Base-by-base conservation (phyloP, 768 basidiomycete species). In the Agaricus subrufescens region DNA sequence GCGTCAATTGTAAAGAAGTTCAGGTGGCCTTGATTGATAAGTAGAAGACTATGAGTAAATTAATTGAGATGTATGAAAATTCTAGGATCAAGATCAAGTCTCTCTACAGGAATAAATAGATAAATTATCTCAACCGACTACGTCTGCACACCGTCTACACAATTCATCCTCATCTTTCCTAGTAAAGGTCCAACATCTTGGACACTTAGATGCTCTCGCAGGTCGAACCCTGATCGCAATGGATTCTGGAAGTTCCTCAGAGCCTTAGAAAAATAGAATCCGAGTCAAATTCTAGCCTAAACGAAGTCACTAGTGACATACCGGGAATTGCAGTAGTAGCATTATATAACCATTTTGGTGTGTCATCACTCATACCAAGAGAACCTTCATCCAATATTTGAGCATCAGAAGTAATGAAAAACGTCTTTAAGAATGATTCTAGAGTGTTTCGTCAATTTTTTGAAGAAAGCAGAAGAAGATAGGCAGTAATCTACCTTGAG, bases 111-210 rank as follows among this genome's bases (percentile, higher is more conserved):
- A 3, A 34, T 34, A 34, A 34, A 34, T 31, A 34, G 7, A 34
- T 34, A 34, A 34, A 34, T 34, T 34, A 34, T 11, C 34, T 23
- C 12, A 49, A 42, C 25, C 38, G 27, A 73, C 39, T 23, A 71
- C 71, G 7, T 60, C 60, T 39, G 52, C 61, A 58, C 94, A 97
- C 61, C 94, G 79, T 19, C 57, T 57, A 69, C 94, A 96, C 11
- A 95, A 67, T 9, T 67, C 65, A 15, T 84, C 77, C 11, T 74
- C 67, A 40, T 73, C 66, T 10, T 67, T 61, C 12, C 86, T 77
- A 2, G 84, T 85, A 66, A 79, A 87, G 4, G 83, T 87, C 94
- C 95, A 97, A 68, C 96, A 98, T 14, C 95, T 81, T 25, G 94
- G 91, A 67, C 96, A 98, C 67, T 96, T 95, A 19, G 73, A 64